These are phyloP conservation scores for Fusarium tuaranense DNA, from an alignment of 2,329 filamentous ascomycete species.

Conservation along the genomic window DNA sequence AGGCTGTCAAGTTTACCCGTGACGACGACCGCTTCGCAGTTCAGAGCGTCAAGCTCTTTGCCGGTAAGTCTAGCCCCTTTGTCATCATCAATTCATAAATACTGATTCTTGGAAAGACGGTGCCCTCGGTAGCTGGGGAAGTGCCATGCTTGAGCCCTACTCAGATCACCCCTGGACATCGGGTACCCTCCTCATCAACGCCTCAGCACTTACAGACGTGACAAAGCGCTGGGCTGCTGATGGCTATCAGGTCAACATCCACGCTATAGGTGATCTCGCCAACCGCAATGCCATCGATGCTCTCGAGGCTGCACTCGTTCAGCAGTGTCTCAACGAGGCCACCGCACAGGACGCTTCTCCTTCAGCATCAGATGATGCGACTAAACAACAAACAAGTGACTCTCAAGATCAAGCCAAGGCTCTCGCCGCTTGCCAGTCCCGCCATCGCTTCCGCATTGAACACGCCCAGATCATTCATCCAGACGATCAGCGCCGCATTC, in stretches of 20 bases:
- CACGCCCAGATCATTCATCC: constrained; percentile 78
- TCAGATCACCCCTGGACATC: constrained; percentile 70
- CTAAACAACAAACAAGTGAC: background rate
- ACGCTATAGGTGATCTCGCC: constrained; percentile 78
- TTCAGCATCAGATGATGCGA: background rate
- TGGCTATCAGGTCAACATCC: constrained; percentile 77
- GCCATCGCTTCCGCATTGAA: constrained; percentile 74
- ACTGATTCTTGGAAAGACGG: constrained; percentile 62
- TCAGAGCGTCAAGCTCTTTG: constrained; percentile 76
- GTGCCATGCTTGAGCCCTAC: constrained; percentile 78
- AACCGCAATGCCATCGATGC: constrained; percentile 74
- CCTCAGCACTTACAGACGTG: constrained; percentile 66
- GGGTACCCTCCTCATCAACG: constrained; percentile 75
- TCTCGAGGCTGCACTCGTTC: constrained; percentile 66
- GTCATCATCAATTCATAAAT: background rate
- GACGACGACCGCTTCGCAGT: constrained; percentile 65
- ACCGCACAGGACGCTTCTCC: constrained; percentile 29
- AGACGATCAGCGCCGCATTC: constrained; percentile 71
- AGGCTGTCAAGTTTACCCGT: constrained; percentile 57
- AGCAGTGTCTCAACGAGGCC: constrained; percentile 59
- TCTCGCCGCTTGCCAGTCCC: constrained; percentile 63
- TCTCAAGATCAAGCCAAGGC: constrained; percentile 34
- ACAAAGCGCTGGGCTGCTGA: constrained; percentile 68
- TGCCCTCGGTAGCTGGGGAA: constrained; percentile 78
- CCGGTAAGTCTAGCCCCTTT: constrained; percentile 57